These are phyloP conservation scores for Chaetoscypha palmicola DNA, from an alignment of 2,329 filamentous ascomycete genomes.

Conservation along the genomic window DNA sequence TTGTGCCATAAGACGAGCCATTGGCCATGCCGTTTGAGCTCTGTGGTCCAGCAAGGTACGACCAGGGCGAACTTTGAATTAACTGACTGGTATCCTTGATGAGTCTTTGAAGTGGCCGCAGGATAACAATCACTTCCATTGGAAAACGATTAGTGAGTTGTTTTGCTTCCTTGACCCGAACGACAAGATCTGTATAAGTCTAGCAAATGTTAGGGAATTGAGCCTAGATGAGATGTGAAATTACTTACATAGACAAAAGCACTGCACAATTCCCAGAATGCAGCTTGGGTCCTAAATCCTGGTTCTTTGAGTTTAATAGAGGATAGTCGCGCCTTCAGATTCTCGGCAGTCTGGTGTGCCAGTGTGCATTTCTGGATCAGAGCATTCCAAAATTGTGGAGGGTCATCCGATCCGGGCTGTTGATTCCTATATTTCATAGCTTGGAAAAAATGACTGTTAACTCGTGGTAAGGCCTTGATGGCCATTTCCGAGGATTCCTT, in stretches of 20 bases:
- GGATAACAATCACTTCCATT: constrained; percentile 62
- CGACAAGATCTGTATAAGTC: constrained; percentile 62
- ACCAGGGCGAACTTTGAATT: constrained; percentile 61
- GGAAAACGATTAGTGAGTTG: constrained; percentile 42
- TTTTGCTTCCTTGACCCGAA: constrained; percentile 49
- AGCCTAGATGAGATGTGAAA: background rate
- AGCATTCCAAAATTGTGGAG: constrained; percentile 59
- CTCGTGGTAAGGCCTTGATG: constrained; percentile 61
- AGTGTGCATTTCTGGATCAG: constrained; percentile 66
- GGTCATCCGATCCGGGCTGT: constrained; percentile 50
- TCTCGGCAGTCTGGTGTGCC: constrained; percentile 66
- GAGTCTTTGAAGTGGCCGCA: constrained; percentile 74
- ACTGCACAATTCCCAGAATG: constrained; percentile 67
- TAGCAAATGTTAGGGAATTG: constrained; percentile 29
- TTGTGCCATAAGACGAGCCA: constrained; percentile 19
- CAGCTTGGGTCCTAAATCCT: constrained; percentile 56
- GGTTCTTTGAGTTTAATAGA: constrained; percentile 81
- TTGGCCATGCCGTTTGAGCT: constrained; percentile 19
- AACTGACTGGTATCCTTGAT: constrained; percentile 73
- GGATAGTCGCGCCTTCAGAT: constrained; percentile 65
- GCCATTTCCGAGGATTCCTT: constrained; percentile 68
- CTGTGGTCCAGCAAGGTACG: constrained; percentile 37
- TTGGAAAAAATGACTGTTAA: constrained; percentile 58
- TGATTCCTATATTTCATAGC: constrained; percentile 58
- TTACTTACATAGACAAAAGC: constrained; percentile 50